Conservation (phyloP, 306 rosid species). For the Ormosia semicastrata region DNA sequence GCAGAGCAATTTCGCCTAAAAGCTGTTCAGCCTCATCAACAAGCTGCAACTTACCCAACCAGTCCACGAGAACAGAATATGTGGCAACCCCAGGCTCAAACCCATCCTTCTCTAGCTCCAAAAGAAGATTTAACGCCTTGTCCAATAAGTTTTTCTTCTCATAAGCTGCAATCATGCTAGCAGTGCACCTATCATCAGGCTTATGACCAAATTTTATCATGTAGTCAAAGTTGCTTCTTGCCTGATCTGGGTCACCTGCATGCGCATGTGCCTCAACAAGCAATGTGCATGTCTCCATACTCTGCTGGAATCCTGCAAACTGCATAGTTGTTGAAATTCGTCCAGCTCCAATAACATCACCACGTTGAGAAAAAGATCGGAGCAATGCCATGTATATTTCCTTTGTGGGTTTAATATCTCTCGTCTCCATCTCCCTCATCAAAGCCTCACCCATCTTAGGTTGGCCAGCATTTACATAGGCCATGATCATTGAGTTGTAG, state of each 20-base stretch:
- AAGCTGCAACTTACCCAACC: conserved; percentile 78
- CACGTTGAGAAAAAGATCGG: conserved; percentile 47
- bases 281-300: conserved; percentile 58
- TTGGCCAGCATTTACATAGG: conserved; percentile 62
- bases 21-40: conserved; percentile 81
- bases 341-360: conserved; percentile 44
- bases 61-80: conserved; percentile 78
- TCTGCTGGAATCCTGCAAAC: conserved; percentile 55
- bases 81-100: conserved; percentile 83
- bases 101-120: conserved; percentile 70
- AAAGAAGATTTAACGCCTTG: conserved; percentile 65
- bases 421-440: conserved; percentile 70
- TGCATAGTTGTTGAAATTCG: conserved; percentile 57
- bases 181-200: conserved; percentile 83
- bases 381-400: conserved; percentile 77
- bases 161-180: conserved; percentile 77
- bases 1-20: conserved; percentile 62
- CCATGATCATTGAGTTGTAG: conserved; percentile 71
- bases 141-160: conserved; percentile 62
- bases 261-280: conserved; percentile 60
- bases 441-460: conserved; percentile 44
- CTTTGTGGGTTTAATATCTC: conserved; percentile 50
- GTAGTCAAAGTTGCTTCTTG: conserved; percentile 65
- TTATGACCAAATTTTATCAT: conserved; percentile 55
- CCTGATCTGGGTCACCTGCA: conserved; percentile 51